Percentiles rank a stretch among this genome's conserved stretches.
Evolutionary conservation across 2,329 filamentous ascomycete species (phyloP).

Genomic region (Westerdykella sp.): DNA sequence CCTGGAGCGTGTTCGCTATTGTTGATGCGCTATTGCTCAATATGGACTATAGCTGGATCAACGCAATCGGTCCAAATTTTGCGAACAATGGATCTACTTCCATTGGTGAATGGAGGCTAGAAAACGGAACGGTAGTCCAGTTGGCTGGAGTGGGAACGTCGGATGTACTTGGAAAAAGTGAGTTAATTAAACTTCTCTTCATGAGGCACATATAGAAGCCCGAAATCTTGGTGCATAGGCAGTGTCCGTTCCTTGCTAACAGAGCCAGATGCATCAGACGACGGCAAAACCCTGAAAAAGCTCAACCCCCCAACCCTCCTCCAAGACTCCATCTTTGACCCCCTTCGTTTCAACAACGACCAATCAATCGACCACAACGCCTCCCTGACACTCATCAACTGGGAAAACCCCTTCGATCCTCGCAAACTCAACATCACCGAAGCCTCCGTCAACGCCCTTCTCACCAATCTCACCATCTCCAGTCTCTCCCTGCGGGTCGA

Average conservation of each 20-base stretch:
- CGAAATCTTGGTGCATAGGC: too few relatives aligned
- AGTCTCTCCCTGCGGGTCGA: slow-evolving; percentile 4
- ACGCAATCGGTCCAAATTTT: too few relatives aligned
- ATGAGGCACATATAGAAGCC: too few relatives aligned
- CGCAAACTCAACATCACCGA: slow-evolving; percentile 5
- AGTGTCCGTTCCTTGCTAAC: too few relatives aligned
- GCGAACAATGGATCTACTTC: too few relatives aligned
- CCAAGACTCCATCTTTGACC: not conserved
- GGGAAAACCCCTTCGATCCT: slow-evolving; percentile 1
- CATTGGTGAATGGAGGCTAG: too few relatives aligned
- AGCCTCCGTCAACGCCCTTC: slow-evolving; percentile 3
- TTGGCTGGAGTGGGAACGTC: too few relatives aligned
- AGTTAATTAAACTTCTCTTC: too few relatives aligned
- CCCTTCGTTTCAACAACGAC: not conserved
- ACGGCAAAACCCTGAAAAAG: too few relatives aligned
- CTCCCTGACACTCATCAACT: not conserved
- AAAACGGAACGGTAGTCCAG: too few relatives aligned
- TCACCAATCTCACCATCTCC: slow-evolving; percentile 10
- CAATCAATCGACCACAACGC: not conserved
- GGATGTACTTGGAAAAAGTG: too few relatives aligned
- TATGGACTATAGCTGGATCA: not conserved
- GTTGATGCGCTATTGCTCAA: not conserved
- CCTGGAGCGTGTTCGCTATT: not conserved
- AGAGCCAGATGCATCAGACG: too few relatives aligned
- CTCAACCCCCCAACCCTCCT: not conserved